Base-by-base conservation (phyloP, 1,284 basidiomycete genomes). In the Boletellus deceptivus region DNA sequence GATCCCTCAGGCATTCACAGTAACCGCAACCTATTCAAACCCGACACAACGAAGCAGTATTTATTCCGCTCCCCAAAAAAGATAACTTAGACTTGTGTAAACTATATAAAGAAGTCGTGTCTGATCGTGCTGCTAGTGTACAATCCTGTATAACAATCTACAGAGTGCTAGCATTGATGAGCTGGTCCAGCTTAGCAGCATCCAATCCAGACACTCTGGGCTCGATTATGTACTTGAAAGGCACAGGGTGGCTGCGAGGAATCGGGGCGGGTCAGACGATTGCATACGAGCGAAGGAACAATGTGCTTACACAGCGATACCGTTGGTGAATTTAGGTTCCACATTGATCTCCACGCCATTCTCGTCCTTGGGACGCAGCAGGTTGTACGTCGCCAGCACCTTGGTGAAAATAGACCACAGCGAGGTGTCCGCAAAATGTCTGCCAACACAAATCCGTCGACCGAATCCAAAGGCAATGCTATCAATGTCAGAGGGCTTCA, bases 391-490 rank as follows among this genome's bases (percentile, higher is more conserved):
- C 8, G 27, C 24, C 24, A 48, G 22, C 6, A 44, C 38, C 36
- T 37, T 40, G 43, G 20, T n/a, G 24, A 50, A 20, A n/a, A 42
- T 24, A 11, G 34, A 52, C 45, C 35, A 42, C 8, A 46, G n/a
- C 10, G 37, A 50, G 6, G 20, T 41, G 9, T 46, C 42, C 24
- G 40, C 47, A 20, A 48, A 42, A 24, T 45, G 49, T 29, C 49
- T 45, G 16, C 43, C 36, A 5, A 20, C 38, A 10, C 36, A 50
- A 17, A 34, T 36, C 4, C 40, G 40, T 42, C 39, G 46, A 29
- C 46, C 47, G 16, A 37, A 48, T 11, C 47, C 47, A 16, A 36
- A 48, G 24, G 40, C 33, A 29, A 36, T 35, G 4, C 41, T 16
- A 6, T 48, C 34, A n/a, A 36, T 29, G 16, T 48, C 24, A 16